Percentiles rank a stretch among this genome's conserved stretches.
Evolutionary conservation across 2,329 filamentous ascomycete species (phyloP).

Genomic region (Botryosphaeria agaves): DNA sequence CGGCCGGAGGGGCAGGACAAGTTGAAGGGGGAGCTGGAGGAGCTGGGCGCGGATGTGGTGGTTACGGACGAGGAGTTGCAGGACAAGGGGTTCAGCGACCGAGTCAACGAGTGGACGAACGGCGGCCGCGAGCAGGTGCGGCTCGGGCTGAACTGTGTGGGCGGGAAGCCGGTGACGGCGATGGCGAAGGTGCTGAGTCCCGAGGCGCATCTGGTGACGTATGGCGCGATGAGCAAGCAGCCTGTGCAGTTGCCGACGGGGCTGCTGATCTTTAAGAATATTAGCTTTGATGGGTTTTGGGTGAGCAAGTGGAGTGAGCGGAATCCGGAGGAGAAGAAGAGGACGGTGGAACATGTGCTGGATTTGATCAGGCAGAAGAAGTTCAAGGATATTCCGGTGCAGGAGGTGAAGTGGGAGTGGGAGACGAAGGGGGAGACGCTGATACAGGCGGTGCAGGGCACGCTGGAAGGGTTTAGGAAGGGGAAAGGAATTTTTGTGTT

Average conservation of each 20-base stretch:
- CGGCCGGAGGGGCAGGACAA: constrained; percentile 50
- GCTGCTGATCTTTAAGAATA: constrained; percentile 82
- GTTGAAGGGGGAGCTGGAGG: constrained; percentile 41
- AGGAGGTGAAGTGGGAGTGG: constrained; percentile 69
- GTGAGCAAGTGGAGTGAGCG: constrained; percentile 74
- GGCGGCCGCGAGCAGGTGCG: constrained; percentile 54
- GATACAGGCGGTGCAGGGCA: constrained; percentile 60
- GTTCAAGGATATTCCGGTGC: constrained; percentile 71
- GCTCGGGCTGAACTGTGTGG: constrained; percentile 83
- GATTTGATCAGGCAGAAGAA: constrained; percentile 54
- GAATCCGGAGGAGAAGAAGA: constrained; percentile 54
- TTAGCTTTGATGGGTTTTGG: constrained; percentile 88
- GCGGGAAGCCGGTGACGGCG: constrained; percentile 65
- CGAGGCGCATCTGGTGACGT: constrained; percentile 68
- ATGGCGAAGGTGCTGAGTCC: constrained; percentile 55
- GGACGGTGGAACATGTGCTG: constrained; percentile 73
- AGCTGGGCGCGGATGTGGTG: constrained; percentile 44
- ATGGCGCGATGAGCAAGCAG: constrained; percentile 87
- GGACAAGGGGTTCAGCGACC: constrained; percentile 44
- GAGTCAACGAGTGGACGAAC: constrained; percentile 47
- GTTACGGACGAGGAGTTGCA: constrained; percentile 44
- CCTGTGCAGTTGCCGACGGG: constrained; percentile 68
- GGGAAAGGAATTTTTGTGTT: constrained; percentile 90
- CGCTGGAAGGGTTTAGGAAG: constrained; percentile 64
- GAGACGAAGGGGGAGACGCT: constrained; percentile 56